Percentiles rank a stretch among this genome's conserved stretches.
Conservation (phyloP, 306 rosid species). For the Vicia sativa region DNA sequence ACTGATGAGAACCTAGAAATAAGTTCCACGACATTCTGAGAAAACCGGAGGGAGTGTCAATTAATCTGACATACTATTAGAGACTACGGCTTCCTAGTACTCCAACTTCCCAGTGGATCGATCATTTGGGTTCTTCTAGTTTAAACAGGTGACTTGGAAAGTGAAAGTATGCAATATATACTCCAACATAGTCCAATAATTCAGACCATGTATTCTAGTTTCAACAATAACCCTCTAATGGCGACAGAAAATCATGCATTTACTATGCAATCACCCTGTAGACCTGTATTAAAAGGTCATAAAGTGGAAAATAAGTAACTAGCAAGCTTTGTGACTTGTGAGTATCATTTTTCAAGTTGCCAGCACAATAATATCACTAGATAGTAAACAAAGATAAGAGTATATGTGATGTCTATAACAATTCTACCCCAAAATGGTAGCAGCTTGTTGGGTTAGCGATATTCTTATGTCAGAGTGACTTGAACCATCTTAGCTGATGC, state of each 20-base stretch:
- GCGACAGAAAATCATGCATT: slow-evolving; percentile 8
- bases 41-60: neutral
- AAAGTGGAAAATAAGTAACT: neutral
- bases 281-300: neutral
- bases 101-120: neutral
- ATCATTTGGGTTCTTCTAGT: slow-evolving; percentile 16
- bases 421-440: slow-evolving; percentile 23
- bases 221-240: slow-evolving; percentile 9
- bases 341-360: neutral
- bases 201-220: neutral
- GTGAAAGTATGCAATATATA: slow-evolving; percentile 12
- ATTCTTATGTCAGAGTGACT: slow-evolving; percentile 22
- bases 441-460: slow-evolving; percentile 14
- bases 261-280: neutral
- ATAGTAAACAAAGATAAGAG: neutral
- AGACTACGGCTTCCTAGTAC: slow-evolving; percentile 5
- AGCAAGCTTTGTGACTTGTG: neutral
- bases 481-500: slow-evolving; percentile 13
- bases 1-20: slow-evolving; percentile 4
- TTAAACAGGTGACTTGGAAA: slow-evolving; percentile 20
- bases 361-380: slow-evolving; percentile 8
- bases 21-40: slow-evolving; percentile 5
- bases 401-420: slow-evolving; percentile 4
- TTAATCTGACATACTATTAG: slow-evolving; percentile 18
- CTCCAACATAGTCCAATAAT: slow-evolving; percentile 1